phyloP scores from a whole-genome alignment of 2,329 filamentous ascomycete genomes.

The Colletotrichum sp. region DNA sequence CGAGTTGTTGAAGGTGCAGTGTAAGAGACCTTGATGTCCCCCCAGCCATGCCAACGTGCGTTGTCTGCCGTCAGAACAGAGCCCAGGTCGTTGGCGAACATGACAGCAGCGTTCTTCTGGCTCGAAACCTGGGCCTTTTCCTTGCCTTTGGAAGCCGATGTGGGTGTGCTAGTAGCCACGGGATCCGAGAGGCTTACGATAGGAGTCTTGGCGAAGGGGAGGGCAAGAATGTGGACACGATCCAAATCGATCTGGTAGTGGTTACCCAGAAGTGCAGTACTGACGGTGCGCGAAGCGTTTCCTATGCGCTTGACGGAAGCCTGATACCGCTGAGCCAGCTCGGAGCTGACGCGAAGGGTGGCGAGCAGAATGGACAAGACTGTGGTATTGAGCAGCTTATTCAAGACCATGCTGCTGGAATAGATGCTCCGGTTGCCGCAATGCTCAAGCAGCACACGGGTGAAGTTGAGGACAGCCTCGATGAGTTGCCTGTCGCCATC shows the following conservation, averaged over 20 bases:
- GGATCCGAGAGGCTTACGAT: slow-evolving; percentile 57
- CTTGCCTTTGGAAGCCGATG: slow-evolving; percentile 73
- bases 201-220: slow-evolving; percentile 79
- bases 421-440: slow-evolving; percentile 98
- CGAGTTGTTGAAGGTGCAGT: slow-evolving; percentile 25
- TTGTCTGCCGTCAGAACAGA: slow-evolving; percentile 70
- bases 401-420: slow-evolving; percentile 88
- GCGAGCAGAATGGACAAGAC: slow-evolving; percentile 79
- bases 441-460: slow-evolving; percentile 85
- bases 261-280: slow-evolving; percentile 76
- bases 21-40: slow-evolving; percentile 80
- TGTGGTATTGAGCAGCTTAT: slow-evolving; percentile 87
- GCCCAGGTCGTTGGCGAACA: slow-evolving; percentile 85
- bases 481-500: slow-evolving; percentile 85
- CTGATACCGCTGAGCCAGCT: slow-evolving; percentile 91
- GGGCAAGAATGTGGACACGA: slow-evolving; percentile 81
- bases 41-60: slow-evolving; percentile 76
- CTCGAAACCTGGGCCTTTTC: slow-evolving; percentile 62
- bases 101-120: slow-evolving; percentile 56
- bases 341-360: slow-evolving; percentile 80
- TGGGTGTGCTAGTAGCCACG: slow-evolving; percentile 54
- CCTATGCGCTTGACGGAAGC: slow-evolving; percentile 80
- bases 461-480: slow-evolving; percentile 83
- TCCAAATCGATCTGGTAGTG: slow-evolving; percentile 85
- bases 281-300: slow-evolving; percentile 69